Evolutionary conservation across 805 yeast genomes (phyloP), one percentile per base, ranked within the genome.

Genomic region (Komagataella mondaviorum): DNA sequence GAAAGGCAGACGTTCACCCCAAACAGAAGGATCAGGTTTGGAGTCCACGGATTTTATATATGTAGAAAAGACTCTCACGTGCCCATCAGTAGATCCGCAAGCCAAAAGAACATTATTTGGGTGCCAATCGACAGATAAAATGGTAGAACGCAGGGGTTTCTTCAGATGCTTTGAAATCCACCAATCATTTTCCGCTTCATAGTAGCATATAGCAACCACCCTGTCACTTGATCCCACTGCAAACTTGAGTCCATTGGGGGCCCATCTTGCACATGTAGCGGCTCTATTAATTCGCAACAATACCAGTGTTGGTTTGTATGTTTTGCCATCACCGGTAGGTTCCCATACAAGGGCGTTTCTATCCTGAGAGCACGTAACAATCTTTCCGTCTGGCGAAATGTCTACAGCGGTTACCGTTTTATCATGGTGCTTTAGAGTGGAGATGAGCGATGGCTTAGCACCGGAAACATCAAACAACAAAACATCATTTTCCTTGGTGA

Each of bases 121-220:
- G 65, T 93, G 97, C 99, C 99, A 90, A 56, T 83, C 83, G 52
- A 91, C 73, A 48, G 85, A 74, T 57, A 90, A 75, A 57, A 90
- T 77, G 36, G 97, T 88, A 8, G 96, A 85, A 65, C 84, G 83
- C 60, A 93, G 73, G n/a, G 97, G 96, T 68, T 87, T 88, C 72
- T 90, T 90, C 68, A 93, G 85, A 70, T 91, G 99, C 68, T 91
- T 91, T 12, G 98, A 88, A 50, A 93, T 90, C 99, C 99, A 93
- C 99, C 99, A 93, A 65, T 93, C 96, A 66, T 91, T 93, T 60
- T 89, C 96, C 55, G 76, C 85, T 69, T 93, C 99, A 65, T 85
- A 93, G 70, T 90, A 93, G 71, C 99, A 93, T 49, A 93, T 86
- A 7, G 98, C 96, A 67, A 93, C 83, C 55, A 86, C 85, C 54